These are phyloP conservation scores for Cyclanthera cordifolia DNA, from an alignment of 306 rosid species.

Conservation along the genomic window DNA sequence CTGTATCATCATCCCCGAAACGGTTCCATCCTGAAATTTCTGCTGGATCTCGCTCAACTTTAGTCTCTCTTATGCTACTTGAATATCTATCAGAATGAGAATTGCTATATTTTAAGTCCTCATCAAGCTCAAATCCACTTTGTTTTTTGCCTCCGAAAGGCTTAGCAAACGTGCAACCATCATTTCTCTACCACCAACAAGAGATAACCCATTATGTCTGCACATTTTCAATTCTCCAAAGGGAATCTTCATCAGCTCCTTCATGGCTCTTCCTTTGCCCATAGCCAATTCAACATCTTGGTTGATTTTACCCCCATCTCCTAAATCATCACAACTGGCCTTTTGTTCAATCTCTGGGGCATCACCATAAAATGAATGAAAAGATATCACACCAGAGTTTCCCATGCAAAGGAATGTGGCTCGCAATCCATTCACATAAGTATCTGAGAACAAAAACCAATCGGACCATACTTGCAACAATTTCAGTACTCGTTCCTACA, in stretches of 20 bases:
- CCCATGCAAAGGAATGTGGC: slow-evolving; percentile 89
- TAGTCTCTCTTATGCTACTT: slow-evolving; percentile 41
- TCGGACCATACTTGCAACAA: slow-evolving; percentile 98
- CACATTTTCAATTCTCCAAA: slow-evolving; percentile 86
- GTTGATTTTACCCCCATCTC: slow-evolving; percentile 48
- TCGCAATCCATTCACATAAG: slow-evolving; percentile 87
- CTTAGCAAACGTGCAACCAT: slow-evolving; percentile 93
- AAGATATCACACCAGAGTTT: slow-evolving; percentile 73
- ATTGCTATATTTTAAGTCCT: slow-evolving; percentile 64
- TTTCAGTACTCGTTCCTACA: slow-evolving; percentile 88
- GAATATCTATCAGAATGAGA: slow-evolving; percentile 58
- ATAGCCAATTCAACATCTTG: slow-evolving; percentile 95
- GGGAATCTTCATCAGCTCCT: slow-evolving; percentile 83
- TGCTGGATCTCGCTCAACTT: slow-evolving; percentile 50
- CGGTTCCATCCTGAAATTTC: slow-evolving; percentile 63
- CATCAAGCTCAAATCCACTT: slow-evolving; percentile 76
- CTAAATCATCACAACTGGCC: slow-evolving; percentile 43
- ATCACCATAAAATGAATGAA: slow-evolving; percentile 82
- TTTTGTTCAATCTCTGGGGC: slow-evolving; percentile 79
- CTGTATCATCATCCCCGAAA: slow-evolving; percentile 42
- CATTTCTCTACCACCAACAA: slow-evolving; percentile 92
- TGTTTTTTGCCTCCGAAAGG: slow-evolving; percentile 89
- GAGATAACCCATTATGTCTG: slow-evolving; percentile 95
- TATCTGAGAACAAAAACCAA: slow-evolving; percentile 98
- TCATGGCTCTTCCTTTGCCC: slow-evolving; percentile 90